Conservation (phyloP, 1,284 basidiomycete species). For the Lentinus polychrous region DNA sequence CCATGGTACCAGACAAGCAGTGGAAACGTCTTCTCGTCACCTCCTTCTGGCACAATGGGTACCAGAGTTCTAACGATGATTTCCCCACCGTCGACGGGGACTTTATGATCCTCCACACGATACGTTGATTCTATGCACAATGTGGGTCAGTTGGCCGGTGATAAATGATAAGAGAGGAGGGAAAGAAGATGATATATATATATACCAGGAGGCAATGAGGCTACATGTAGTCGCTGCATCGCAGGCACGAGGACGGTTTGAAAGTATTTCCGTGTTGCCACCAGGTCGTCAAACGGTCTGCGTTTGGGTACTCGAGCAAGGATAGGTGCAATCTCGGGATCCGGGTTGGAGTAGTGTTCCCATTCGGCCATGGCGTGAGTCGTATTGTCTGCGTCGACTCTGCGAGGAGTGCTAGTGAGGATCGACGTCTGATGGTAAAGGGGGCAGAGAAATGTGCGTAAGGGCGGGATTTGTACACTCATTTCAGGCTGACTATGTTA, state of each 20-base stretch:
- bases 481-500: too few relatives aligned
- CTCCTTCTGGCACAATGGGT: neutral
- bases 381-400: too few relatives aligned
- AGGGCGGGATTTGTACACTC: too few relatives aligned
- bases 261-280: neutral
- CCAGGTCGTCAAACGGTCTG: neutral
- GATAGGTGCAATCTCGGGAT: neutral
- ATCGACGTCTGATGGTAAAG: too few relatives aligned
- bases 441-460: too few relatives aligned
- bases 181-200: too few relatives aligned
- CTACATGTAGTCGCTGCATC: too few relatives aligned
- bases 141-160: too few relatives aligned
- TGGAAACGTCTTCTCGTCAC: conserved; percentile 7
- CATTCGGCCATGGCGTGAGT: neutral
- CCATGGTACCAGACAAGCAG: conserved; percentile 15
- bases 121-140: conserved; percentile 13
- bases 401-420: too few relatives aligned
- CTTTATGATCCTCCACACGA: conserved; percentile 9
- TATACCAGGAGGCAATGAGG: neutral
- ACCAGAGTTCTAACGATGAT: conserved; percentile 11
- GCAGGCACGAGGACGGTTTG: too few relatives aligned
- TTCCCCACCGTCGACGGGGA: conserved; percentile 13
- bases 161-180: too few relatives aligned
- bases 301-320: neutral
- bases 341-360: neutral